These are phyloP conservation scores for Stephanodiscus minutulus DNA, from an alignment of 108 stramenopile species.

Conservation along the genomic window DNA sequence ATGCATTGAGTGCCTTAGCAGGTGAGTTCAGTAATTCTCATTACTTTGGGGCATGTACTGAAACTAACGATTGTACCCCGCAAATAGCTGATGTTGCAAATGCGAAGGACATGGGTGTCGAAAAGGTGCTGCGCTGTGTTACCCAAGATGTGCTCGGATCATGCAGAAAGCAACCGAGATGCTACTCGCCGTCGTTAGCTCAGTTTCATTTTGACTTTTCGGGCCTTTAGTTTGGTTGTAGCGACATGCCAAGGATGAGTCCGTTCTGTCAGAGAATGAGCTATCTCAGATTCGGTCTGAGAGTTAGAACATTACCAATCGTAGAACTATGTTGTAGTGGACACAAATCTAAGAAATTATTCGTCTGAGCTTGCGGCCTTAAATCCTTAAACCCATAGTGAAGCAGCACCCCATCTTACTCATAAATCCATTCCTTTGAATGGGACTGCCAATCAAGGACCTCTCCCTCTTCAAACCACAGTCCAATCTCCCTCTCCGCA, in stretches of 20 bases:
- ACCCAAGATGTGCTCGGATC: not conserved
- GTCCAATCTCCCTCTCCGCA: conserved; percentile 91
- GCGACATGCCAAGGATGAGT: too few species aligned
- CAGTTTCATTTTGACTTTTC: conserved; percentile 31
- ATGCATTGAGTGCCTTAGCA: conserved; percentile 14
- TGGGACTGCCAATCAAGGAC: conserved; percentile 75
- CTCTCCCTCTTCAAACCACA: conserved; percentile 92
- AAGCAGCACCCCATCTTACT: conserved; percentile 60
- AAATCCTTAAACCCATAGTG: too few species aligned
- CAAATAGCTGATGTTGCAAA: conserved; percentile 37
- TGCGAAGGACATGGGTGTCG: conserved; percentile 21
- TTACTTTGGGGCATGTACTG: not conserved
- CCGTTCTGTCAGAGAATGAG: too few species aligned
- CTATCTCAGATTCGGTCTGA: too few species aligned
- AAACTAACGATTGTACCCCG: not conserved
- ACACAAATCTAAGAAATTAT: too few species aligned
- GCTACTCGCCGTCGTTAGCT: conserved; percentile 37
- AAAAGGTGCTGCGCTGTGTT: conserved; percentile 23
- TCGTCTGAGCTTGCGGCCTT: too few species aligned
- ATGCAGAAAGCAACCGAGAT: conserved; percentile 22
- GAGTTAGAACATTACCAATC: too few species aligned
- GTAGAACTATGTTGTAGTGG: too few species aligned
- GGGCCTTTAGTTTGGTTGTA: not conserved
- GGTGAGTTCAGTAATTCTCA: conserved; percentile 10
- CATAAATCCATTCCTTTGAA: conserved; percentile 86